Percentiles rank a stretch among this genome's conserved stretches.
These are phyloP conservation scores for Malassezia equina DNA, from an alignment of 1,284 basidiomycete genomes.

Conservation along the genomic window DNA sequence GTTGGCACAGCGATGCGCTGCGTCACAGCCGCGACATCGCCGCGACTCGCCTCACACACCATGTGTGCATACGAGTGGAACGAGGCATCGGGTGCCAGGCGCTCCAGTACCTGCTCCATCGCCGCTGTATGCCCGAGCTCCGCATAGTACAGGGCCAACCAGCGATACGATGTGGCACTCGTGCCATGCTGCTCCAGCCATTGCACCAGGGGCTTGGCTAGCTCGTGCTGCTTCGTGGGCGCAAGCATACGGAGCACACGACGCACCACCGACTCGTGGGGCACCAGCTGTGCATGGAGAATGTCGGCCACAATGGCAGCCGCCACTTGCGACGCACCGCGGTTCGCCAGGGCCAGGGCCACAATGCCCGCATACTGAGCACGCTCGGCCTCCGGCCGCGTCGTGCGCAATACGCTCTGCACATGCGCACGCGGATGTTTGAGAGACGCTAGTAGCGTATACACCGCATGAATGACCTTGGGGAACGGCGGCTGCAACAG, in stretches of 20 bases:
- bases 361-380: constrained; percentile 3
- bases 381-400: background rate
- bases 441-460: constrained; percentile 5
- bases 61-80: background rate
- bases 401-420: background rate
- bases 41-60: constrained; percentile 6
- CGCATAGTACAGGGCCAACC: constrained; percentile 5
- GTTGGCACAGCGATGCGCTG: background rate
- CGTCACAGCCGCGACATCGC: constrained; percentile 1
- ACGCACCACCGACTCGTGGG: constrained; percentile 11
- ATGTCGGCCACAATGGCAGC: background rate
- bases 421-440: constrained; percentile 1
- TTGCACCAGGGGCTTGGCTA: constrained; percentile 6
- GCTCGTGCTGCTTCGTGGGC: background rate
- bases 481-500: constrained; percentile 15
- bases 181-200: constrained; percentile 1
- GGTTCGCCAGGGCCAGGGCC: constrained; percentile 12
- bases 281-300: background rate
- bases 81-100: background rate
- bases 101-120: constrained; percentile 1
- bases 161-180: background rate
- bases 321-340: constrained; percentile 7
- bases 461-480: constrained; percentile 8
- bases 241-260: constrained; percentile 8
- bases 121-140: constrained; percentile 1